Evolutionary conservation across 345 rosid species (phyloP).

Genomic region (Adansonia digitata): DNA sequence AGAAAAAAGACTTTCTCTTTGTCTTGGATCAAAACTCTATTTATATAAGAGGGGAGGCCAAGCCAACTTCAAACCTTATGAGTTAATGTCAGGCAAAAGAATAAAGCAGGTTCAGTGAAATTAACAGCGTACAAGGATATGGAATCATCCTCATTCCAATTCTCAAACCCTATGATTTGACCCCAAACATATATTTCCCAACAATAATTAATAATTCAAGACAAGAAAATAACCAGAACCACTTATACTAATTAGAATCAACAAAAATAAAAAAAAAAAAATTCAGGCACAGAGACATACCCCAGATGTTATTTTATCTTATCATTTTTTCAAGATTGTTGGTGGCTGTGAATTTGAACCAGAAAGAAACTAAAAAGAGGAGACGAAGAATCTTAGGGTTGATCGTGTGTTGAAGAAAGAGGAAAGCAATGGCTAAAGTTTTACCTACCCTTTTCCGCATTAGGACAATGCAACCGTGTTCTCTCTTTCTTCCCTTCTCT

Average conservation of each 20-base stretch:
- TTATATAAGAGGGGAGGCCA: neutral
- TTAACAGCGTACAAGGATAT: slow-evolving; percentile 19
- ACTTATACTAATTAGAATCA: neutral
- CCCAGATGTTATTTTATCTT: neutral
- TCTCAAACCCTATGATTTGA: neutral
- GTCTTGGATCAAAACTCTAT: too few relatives aligned
- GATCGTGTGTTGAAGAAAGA: neutral
- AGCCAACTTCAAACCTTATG: neutral
- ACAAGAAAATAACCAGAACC: neutral
- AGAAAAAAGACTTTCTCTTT: too few relatives aligned
- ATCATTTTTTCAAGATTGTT: neutral
- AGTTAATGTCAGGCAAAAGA: neutral
- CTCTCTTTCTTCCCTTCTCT: neutral
- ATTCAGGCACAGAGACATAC: neutral
- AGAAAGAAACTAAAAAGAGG: neutral
- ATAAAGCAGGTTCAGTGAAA: neutral
- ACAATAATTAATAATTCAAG: neutral
- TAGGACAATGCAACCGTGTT: neutral
- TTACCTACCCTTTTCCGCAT: neutral
- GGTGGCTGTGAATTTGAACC: neutral
- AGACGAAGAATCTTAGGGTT: neutral
- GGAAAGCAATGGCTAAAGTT: neutral
- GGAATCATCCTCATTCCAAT: slow-evolving; percentile 6
- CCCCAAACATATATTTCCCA: neutral
- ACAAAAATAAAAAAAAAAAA: neutral